Conservation (phyloP, 139 green algal species). For the Chlamydomonas sp. region DNA sequence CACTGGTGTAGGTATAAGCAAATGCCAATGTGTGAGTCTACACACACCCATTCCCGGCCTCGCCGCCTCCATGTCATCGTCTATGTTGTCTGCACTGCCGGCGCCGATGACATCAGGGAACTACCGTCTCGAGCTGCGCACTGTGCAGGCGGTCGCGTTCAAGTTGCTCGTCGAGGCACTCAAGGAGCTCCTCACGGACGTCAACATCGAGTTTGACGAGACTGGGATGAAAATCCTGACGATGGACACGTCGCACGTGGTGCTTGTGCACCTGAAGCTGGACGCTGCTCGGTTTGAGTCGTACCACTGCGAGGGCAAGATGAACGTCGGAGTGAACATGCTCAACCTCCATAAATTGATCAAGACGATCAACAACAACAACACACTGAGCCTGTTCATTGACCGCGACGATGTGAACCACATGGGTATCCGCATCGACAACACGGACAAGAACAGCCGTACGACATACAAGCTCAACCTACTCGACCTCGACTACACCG, state of each 20-base stretch:
- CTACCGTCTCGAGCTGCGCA: constrained; percentile 10
- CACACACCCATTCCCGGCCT: too few relatives aligned
- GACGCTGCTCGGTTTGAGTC: constrained; percentile 19
- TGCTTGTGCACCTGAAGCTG: constrained; percentile 25
- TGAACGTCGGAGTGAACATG: constrained; percentile 22
- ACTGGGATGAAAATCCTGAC: constrained; percentile 15
- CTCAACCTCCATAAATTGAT: constrained; percentile 26
- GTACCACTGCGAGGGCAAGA: constrained; percentile 8
- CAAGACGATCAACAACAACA: constrained; percentile 24
- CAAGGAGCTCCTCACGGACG: constrained; percentile 25
- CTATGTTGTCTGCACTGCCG: too few relatives aligned
- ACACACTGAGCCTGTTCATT: constrained; percentile 21
- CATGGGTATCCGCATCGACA: constrained; percentile 20
- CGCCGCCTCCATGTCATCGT: too few relatives aligned
- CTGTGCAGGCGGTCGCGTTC: constrained; percentile 14
- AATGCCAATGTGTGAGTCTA: too few relatives aligned
- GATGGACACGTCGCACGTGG: constrained; percentile 14
- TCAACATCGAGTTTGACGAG: constrained; percentile 16
- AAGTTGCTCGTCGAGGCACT: constrained; percentile 24
- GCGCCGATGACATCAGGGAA: too few relatives aligned
- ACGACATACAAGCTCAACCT: constrained; percentile 23
- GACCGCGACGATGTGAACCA: constrained; percentile 17
- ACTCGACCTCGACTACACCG: constrained; percentile 11
- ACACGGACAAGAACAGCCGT: constrained; percentile 15
- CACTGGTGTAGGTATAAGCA: too few relatives aligned